These are phyloP conservation scores for Gnomoniopsis sp. DNA, from an alignment of 2,329 filamentous ascomycete species.

Conservation along the genomic window DNA sequence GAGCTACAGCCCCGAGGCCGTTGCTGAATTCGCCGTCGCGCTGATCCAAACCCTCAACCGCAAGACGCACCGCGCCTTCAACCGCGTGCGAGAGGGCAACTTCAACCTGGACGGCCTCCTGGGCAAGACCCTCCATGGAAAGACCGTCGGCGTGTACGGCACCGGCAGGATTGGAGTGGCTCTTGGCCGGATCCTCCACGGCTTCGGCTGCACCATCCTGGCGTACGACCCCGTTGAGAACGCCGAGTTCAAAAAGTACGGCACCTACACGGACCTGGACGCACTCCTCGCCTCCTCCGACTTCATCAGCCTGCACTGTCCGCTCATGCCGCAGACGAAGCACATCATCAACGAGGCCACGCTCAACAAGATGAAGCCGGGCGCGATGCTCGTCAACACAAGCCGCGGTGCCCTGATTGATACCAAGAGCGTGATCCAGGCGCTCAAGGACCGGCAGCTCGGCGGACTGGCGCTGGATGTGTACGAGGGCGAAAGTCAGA, in stretches of 20 bases:
- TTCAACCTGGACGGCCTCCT: conserved; percentile 64
- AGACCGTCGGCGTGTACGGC: conserved; percentile 65
- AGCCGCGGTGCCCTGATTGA: conserved; percentile 64
- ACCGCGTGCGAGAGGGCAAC: conserved; percentile 65
- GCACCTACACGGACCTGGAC: conserved; percentile 52
- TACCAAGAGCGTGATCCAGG: conserved; percentile 55
- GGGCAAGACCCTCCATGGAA: conserved; percentile 58
- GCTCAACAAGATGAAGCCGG: conserved; percentile 54
- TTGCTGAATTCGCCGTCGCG: conserved; percentile 67
- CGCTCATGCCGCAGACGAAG: conserved; percentile 55
- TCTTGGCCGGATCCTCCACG: conserved; percentile 57
- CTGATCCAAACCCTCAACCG: conserved; percentile 66
- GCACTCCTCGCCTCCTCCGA: conserved; percentile 53
- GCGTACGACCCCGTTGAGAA: conserved; percentile 57
- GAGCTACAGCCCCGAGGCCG: conserved; percentile 65
- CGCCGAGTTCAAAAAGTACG: conserved; percentile 45
- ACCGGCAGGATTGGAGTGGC: conserved; percentile 64
- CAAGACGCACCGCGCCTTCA: conserved; percentile 65
- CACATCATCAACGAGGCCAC: conserved; percentile 57
- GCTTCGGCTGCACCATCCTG: conserved; percentile 62
- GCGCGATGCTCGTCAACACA: conserved; percentile 63
- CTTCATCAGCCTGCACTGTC: conserved; percentile 64
- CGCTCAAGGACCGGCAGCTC: conserved; percentile 57
- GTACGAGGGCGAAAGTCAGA: conserved; percentile 60
- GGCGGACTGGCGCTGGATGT: conserved; percentile 65